phyloP scores from a whole-genome alignment of 495 filamentous ascomycete genomes.

The Achaetomiella virescens region DNA sequence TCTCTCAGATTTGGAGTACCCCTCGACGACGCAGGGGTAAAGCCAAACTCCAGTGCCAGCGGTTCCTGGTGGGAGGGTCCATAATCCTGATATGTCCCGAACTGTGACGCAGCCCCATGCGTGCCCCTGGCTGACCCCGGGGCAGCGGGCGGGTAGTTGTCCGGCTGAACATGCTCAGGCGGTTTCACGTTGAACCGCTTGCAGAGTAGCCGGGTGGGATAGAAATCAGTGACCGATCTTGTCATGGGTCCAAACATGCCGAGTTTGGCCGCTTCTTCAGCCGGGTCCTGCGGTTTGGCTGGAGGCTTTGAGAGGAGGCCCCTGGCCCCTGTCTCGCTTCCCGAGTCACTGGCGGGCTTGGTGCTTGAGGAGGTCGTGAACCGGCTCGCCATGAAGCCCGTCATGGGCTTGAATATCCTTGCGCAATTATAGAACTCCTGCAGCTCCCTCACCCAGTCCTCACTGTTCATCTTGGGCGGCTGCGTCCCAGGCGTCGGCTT shows the following conservation, averaged over 20 bases:
- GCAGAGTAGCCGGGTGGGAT: conserved; percentile 77
- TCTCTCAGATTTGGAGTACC: neutral
- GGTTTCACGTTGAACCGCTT: conserved; percentile 86
- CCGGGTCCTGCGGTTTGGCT: conserved; percentile 67
- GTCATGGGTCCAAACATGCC: conserved; percentile 94
- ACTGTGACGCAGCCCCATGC: conserved; percentile 32
- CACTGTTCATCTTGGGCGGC: conserved; percentile 46
- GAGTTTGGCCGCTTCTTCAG: conserved; percentile 78
- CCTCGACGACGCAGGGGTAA: conserved; percentile 11
- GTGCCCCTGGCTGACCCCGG: conserved; percentile 26
- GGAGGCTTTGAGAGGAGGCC: conserved; percentile 50
- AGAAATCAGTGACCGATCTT: conserved; percentile 62
- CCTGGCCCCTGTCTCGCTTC: conserved; percentile 24
- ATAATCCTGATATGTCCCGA: conserved; percentile 12
- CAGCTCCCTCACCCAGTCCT: conserved; percentile 76
- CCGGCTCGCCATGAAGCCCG: conserved; percentile 82
- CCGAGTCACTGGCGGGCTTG: conserved; percentile 23
- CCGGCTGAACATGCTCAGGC: conserved; percentile 62
- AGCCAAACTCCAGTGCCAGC: conserved; percentile 7
- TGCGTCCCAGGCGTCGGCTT: conserved; percentile 52
- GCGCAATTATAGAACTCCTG: conserved; percentile 85
- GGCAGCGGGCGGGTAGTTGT: conserved; percentile 38
- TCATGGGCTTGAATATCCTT: conserved; percentile 87
- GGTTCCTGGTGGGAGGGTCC: conserved; percentile 1
- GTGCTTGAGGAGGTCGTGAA: conserved; percentile 61